These are phyloP conservation scores for Fusarium buxicola DNA, from an alignment of 2,329 filamentous ascomycete genomes.

Conservation along the genomic window DNA sequence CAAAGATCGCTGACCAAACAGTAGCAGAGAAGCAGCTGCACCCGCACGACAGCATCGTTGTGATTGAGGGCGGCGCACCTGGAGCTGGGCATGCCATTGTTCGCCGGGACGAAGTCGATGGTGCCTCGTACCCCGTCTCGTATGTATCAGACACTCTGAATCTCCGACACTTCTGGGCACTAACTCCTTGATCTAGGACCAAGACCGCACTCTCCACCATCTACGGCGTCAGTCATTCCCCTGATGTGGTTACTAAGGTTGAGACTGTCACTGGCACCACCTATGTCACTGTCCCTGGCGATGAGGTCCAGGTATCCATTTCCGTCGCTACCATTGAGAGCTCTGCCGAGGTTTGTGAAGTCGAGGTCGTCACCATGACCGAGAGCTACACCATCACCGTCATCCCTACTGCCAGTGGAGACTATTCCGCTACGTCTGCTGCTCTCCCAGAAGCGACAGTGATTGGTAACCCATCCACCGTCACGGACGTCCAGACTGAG, in stretches of 20 bases:
- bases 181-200: constrained; percentile 44
- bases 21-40: constrained; percentile 11
- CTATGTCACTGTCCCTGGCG: constrained; percentile 45
- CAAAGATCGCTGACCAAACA: constrained; percentile 16
- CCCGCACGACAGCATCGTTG: not conserved
- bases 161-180: not conserved
- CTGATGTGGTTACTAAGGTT: constrained; percentile 33
- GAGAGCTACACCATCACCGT: constrained; percentile 47
- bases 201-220: constrained; percentile 50
- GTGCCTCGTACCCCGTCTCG: constrained; percentile 50
- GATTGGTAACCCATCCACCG: constrained; percentile 48
- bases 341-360: constrained; percentile 39
- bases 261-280: constrained; percentile 46
- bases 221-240: constrained; percentile 46
- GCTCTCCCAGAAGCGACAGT: constrained; percentile 40
- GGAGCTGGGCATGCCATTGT: constrained; percentile 7
- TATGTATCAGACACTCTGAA: constrained; percentile 37
- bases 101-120: constrained; percentile 29
- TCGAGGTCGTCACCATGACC: constrained; percentile 41
- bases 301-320: constrained; percentile 37
- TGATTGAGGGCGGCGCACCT: not conserved
- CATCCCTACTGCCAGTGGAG: constrained; percentile 38
- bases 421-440: constrained; percentile 21
- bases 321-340: constrained; percentile 43
- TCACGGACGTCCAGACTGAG: constrained; percentile 48